phyloP scores from a whole-genome alignment of 345 rosid genomes.

The Durio zibethinus region DNA sequence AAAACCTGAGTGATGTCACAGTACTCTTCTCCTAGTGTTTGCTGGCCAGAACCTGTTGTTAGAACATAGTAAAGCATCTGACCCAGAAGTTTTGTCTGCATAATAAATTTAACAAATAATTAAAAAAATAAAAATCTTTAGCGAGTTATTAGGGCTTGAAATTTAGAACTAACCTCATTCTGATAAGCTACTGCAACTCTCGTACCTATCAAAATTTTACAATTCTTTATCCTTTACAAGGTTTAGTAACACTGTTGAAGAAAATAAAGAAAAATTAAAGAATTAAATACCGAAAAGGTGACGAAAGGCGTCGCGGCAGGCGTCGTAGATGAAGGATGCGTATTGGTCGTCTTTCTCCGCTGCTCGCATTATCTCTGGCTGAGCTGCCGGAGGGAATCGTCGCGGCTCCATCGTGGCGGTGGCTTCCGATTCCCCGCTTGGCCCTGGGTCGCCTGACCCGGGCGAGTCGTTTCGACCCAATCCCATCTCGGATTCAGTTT shows the following conservation, averaged over 20 bases:
- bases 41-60: constrained; percentile 93
- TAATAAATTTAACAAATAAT: constrained; percentile 6
- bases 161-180: constrained; percentile 57
- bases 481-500: constrained; percentile 24
- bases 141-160: not conserved
- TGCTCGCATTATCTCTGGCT: constrained; percentile 95
- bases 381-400: constrained; percentile 68
- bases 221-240: not conserved
- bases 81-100: constrained; percentile 77
- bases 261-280: not conserved
- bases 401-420: constrained; percentile 30
- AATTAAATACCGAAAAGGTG: constrained; percentile 27
- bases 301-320: constrained; percentile 92
- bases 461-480: constrained; percentile 20
- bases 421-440: constrained; percentile 23
- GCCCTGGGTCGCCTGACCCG: constrained; percentile 29
- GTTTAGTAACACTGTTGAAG: not conserved
- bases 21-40: constrained; percentile 93
- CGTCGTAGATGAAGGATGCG: constrained; percentile 84
- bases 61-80: constrained; percentile 88
- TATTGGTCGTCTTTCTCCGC: constrained; percentile 98
- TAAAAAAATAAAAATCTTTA: too few species aligned
- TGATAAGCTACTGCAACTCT: constrained; percentile 86
- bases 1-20: constrained; percentile 92
- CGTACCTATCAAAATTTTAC: constrained; percentile 39